A percentile compares a stretch with the other conserved stretches of the same genome.
Conservation (phyloP, 495 filamentous ascomycete genomes). For the Hyaloscypha bicolor region DNA sequence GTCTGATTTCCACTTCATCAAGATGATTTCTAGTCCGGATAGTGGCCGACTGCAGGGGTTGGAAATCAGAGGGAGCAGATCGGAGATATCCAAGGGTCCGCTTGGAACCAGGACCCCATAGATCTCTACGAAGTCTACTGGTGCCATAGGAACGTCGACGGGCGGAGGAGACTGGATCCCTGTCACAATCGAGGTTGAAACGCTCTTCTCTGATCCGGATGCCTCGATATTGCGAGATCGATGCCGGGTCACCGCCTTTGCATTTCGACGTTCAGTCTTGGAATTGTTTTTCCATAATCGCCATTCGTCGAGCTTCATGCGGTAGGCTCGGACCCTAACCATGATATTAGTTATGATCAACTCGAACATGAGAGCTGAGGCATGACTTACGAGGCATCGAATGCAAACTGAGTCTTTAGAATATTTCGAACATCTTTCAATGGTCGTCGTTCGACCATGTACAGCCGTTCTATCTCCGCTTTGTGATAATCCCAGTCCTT, state of each 20-base stretch:
- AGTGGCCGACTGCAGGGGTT: background rate
- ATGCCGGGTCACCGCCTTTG: background rate
- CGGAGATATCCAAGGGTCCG: background rate
- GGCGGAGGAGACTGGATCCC: background rate
- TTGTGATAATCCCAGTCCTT: slow-evolving; percentile 17
- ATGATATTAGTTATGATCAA: background rate
- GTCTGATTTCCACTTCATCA: slow-evolving; percentile 1
- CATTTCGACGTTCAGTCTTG: background rate
- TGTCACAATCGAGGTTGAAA: background rate
- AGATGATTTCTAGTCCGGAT: background rate
- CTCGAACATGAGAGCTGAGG: background rate
- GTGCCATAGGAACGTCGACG: background rate
- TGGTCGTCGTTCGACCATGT: slow-evolving; percentile 12
- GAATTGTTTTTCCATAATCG: slow-evolving; percentile 13
- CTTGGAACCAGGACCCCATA: background rate
- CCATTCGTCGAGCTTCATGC: slow-evolving; percentile 24
- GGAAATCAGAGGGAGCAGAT: background rate
- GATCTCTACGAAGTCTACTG: background rate
- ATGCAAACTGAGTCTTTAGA: background rate
- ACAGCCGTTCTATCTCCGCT: slow-evolving; percentile 20
- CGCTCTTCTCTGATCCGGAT: background rate
- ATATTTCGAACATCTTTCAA: slow-evolving; percentile 22
- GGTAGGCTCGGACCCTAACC: slow-evolving; percentile 15
- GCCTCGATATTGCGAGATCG: background rate
- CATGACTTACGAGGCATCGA: slow-evolving; percentile 21